These are phyloP conservation scores for Cladophialophora carrionii DNA, from an alignment of 2,329 filamentous ascomycete species.

Conservation along the genomic window DNA sequence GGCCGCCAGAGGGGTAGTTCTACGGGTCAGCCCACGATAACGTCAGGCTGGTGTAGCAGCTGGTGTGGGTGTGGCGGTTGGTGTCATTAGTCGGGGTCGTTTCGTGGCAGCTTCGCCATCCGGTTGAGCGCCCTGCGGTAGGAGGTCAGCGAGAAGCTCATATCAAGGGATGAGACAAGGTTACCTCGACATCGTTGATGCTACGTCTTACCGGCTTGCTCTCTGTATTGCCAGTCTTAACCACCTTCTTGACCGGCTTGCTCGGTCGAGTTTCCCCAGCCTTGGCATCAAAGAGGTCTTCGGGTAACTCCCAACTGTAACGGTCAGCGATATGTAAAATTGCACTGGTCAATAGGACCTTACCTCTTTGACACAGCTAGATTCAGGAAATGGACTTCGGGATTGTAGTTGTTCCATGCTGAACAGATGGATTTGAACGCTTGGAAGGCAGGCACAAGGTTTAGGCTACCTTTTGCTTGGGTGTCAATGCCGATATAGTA, in stretches of 20 bases:
- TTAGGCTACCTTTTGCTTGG: conserved; percentile 54
- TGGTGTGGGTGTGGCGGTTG: conserved; percentile 28
- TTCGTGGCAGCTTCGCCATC: conserved; percentile 27
- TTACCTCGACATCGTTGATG: conserved; percentile 33
- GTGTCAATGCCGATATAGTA: conserved; percentile 76
- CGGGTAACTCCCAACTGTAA: conserved; percentile 77
- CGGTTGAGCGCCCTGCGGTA: conserved; percentile 18
- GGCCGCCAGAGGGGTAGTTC: conserved; percentile 7
- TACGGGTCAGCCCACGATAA: conserved; percentile 13
- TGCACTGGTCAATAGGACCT: conserved; percentile 47
- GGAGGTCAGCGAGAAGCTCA: conserved; percentile 4
- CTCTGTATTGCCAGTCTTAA: conserved; percentile 26
- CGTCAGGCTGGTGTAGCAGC: conserved; percentile 29
- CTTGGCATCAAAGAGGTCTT: conserved; percentile 74
- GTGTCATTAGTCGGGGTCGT: conserved; percentile 31
- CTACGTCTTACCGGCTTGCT: conserved; percentile 25
- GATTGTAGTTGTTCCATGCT: conserved; percentile 73
- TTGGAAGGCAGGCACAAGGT: conserved; percentile 72
- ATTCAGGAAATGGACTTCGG: conserved; percentile 74
- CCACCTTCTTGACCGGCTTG: conserved; percentile 58
- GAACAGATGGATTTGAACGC: conserved; percentile 85
- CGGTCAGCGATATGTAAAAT: conserved; percentile 17
- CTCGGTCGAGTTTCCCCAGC: conserved; percentile 72
- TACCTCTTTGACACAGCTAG: conserved; percentile 87
- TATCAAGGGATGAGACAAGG: not conserved